Percentiles rank a stretch among this genome's conserved stretches.
Evolutionary conservation across 495 filamentous ascomycete genomes (phyloP).

Genomic region (Tuber indicum): DNA sequence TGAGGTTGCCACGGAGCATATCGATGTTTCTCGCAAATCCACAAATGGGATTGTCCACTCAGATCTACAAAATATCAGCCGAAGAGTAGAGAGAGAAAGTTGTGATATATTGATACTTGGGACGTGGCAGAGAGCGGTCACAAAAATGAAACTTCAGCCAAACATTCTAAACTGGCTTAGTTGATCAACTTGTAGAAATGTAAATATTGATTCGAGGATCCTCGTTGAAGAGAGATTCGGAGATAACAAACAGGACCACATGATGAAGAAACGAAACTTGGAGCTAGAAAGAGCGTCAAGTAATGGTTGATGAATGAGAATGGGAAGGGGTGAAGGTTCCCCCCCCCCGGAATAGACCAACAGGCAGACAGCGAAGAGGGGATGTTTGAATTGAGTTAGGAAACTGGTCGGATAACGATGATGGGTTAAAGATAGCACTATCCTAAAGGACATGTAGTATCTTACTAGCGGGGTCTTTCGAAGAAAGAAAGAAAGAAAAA

Average conservation of each 20-base stretch:
- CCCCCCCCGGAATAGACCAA: background rate
- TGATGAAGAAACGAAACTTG: slow-evolving; percentile 20
- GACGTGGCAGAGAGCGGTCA: slow-evolving; percentile 25
- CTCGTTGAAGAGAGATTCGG: slow-evolving; percentile 17
- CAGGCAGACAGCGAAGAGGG: background rate
- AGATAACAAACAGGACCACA: slow-evolving; percentile 35
- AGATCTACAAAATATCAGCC: slow-evolving; percentile 20
- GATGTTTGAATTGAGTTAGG: slow-evolving; percentile 1
- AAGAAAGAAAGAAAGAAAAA: background rate
- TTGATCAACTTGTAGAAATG: slow-evolving; percentile 15
- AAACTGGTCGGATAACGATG: background rate
- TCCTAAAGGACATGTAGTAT: background rate
- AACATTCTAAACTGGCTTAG: background rate
- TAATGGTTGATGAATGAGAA: slow-evolving; percentile 4
- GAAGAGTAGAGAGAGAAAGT: background rate
- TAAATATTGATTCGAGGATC: slow-evolving; percentile 17
- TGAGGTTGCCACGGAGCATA: slow-evolving; percentile 1
- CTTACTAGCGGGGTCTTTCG: background rate
- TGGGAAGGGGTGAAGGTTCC: slow-evolving; percentile 5
- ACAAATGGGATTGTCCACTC: slow-evolving; percentile 1
- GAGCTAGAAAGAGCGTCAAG: slow-evolving; percentile 12
- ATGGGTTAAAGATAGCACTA: background rate
- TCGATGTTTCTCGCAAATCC: slow-evolving; percentile 1
- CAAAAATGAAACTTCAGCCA: slow-evolving; percentile 1
- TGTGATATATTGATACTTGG: slow-evolving; percentile 20